Evolutionary conservation across 495 filamentous ascomycete genomes (phyloP).

Genomic region (Collariella sp.): DNA sequence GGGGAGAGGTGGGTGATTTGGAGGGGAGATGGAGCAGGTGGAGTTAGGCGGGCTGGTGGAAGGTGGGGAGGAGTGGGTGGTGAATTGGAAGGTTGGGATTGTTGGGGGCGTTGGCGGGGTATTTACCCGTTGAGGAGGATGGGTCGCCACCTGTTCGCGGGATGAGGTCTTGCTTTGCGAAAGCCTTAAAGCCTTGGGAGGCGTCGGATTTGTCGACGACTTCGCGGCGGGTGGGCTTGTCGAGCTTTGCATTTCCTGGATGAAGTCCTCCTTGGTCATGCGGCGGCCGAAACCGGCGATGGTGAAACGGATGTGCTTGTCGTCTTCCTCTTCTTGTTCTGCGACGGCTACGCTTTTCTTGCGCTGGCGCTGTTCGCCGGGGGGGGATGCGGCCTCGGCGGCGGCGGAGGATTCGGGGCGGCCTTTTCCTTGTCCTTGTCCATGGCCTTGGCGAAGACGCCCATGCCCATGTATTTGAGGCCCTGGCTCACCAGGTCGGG

Average conservation of each 20-base stretch:
- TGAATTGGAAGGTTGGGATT: neutral
- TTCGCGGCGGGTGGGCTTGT: conserved; percentile 64
- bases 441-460: conserved; percentile 33
- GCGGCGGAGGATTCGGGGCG: conserved; percentile 47
- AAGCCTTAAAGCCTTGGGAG: conserved; percentile 46
- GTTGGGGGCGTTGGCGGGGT: conserved; percentile 1
- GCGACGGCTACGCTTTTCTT: conserved; percentile 36
- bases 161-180: conserved; percentile 43
- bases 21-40: conserved; percentile 8
- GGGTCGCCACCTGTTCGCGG: conserved; percentile 18
- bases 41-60: conserved; percentile 10
- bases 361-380: conserved; percentile 26
- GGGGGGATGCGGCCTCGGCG: conserved; percentile 34
- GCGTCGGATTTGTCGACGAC: conserved; percentile 60
- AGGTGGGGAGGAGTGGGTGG: neutral
- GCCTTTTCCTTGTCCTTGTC: conserved; percentile 30
- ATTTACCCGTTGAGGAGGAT: conserved; percentile 4
- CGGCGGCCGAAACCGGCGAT: conserved; percentile 61
- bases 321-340: conserved; percentile 56
- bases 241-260: conserved; percentile 72
- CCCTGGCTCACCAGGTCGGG: conserved; percentile 37
- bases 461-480: conserved; percentile 41
- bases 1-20: conserved; percentile 4
- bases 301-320: conserved; percentile 80
- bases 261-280: conserved; percentile 89